Percentiles rank a stretch among this genome's conserved stretches.
Conservation (phyloP, 768 basidiomycete species). For the Macrocybe gigantea region DNA sequence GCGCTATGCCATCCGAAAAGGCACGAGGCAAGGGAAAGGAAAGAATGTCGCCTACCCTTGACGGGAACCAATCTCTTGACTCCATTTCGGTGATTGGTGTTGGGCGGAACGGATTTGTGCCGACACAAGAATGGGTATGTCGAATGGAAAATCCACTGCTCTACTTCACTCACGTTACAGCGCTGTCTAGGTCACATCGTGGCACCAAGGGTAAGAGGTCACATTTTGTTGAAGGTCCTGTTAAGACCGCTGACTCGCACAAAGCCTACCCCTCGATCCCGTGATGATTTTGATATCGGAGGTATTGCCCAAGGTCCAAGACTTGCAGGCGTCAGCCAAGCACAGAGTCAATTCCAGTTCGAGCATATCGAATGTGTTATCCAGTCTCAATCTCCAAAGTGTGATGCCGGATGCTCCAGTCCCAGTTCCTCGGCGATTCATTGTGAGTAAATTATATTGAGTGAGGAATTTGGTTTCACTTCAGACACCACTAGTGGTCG, state of each 20-base stretch:
- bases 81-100: conserved; percentile 62
- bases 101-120: conserved; percentile 88
- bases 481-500: conserved; percentile 63
- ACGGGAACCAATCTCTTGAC: conserved; percentile 51
- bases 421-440: conserved; percentile 66
- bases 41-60: conserved; percentile 49
- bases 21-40: conserved; percentile 89
- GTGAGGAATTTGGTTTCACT: conserved; percentile 3
- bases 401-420: conserved; percentile 70
- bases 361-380: conserved; percentile 70
- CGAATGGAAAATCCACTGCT: not conserved
- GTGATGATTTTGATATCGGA: conserved; percentile 88
- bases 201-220: conserved; percentile 83
- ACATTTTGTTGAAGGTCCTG: conserved; percentile 2
- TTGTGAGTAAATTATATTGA: conserved; percentile 39
- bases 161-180: not conserved
- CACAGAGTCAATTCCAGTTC: conserved; percentile 58
- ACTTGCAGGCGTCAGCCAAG: conserved; percentile 58
- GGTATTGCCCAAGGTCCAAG: conserved; percentile 79
- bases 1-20: conserved; percentile 63
- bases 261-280: conserved; percentile 75
- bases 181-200: conserved; percentile 66
- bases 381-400: conserved; percentile 59
- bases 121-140: conserved; percentile 94
- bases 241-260: conserved; percentile 6